Percentiles rank a stretch among this genome's conserved stretches.
These are phyloP conservation scores for Casaregolazyma suthepensis DNA, from an alignment of 1,139 yeast species.

Conservation along the genomic window DNA sequence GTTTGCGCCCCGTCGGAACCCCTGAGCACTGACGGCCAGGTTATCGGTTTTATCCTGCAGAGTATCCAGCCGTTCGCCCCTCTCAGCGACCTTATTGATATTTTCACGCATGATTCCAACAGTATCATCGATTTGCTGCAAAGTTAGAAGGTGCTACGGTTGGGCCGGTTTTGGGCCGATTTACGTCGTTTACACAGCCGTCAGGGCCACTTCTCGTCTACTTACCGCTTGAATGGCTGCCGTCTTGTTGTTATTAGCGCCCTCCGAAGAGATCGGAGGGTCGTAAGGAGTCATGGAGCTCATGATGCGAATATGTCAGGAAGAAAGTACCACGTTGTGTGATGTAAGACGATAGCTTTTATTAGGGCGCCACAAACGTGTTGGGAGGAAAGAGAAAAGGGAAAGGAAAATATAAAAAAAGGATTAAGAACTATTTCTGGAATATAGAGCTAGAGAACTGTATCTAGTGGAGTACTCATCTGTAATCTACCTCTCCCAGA, in stretches of 20 bases:
- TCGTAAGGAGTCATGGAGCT: constrained; percentile 84
- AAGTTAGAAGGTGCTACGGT: neutral
- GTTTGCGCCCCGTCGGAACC: constrained; percentile 95
- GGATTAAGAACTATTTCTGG: too few species aligned
- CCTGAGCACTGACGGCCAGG: constrained; percentile 88
- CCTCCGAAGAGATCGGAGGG: constrained; percentile 68
- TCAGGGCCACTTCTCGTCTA: constrained; percentile 17
- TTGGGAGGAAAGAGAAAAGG: neutral
- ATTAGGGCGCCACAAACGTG: neutral
- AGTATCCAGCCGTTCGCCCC: constrained; percentile 90
- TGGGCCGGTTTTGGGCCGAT: neutral
- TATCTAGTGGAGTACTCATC: too few species aligned
- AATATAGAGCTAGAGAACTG: too few species aligned
- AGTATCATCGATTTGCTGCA: constrained; percentile 86
- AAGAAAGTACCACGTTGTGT: neutral
- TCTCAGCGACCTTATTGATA: constrained; percentile 89
- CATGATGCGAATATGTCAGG: constrained; percentile 36
- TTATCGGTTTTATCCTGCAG: constrained; percentile 93
- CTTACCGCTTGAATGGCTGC: constrained; percentile 82
- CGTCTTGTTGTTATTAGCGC: constrained; percentile 47
- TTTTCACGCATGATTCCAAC: constrained; percentile 98
- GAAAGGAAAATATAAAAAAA: too few species aligned
- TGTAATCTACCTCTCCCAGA: too few species aligned
- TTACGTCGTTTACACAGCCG: neutral
- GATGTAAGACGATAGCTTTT: neutral